These are phyloP conservation scores for Xylariomycetidae sp. DNA, from an alignment of 2,329 filamentous ascomycete species.

Conservation along the genomic window DNA sequence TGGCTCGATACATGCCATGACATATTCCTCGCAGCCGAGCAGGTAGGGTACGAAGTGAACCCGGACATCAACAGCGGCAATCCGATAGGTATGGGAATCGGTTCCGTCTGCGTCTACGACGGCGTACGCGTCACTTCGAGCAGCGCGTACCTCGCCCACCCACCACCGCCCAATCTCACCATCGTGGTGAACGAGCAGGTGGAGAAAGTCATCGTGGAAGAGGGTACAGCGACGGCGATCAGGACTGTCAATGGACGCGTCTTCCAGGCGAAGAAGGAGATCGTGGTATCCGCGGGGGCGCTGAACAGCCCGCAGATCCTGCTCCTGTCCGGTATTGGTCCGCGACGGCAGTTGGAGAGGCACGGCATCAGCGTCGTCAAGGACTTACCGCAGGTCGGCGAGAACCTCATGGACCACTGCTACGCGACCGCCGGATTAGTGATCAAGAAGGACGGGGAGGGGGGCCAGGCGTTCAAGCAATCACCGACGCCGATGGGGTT, in stretches of 20 bases:
- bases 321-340: conserved; percentile 25
- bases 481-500: conserved; percentile 26
- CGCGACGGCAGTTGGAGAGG: conserved; percentile 13
- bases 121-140: conserved; percentile 37
- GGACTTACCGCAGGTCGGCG: conserved; percentile 22
- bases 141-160: conserved; percentile 23
- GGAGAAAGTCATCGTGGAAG: conserved; percentile 7
- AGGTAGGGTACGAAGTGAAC: conserved; percentile 12
- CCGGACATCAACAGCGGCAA: conserved; percentile 15
- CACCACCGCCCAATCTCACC: conserved; percentile 10
- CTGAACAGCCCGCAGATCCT: conserved; percentile 25
- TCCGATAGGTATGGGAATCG: conserved; percentile 20
- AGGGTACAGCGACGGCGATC: conserved; percentile 16
- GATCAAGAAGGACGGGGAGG: conserved; percentile 13
- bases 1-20: conserved; percentile 11
- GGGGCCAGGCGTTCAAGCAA: conserved; percentile 5
- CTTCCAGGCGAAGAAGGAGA: conserved; percentile 15
- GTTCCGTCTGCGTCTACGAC: conserved; percentile 21
- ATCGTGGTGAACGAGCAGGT: conserved; percentile 8
- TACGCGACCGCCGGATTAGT: conserved; percentile 16
- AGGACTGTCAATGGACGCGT: conserved; percentile 6
- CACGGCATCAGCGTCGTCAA: conserved; percentile 16
- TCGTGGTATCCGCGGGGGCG: conserved; percentile 22
- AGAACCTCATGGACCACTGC: conserved; percentile 20
- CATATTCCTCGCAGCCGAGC: conserved; percentile 11